Evolutionary conservation across 2,329 filamentous ascomycete genomes (phyloP).

Genomic region (Sporothrix pallida): DNA sequence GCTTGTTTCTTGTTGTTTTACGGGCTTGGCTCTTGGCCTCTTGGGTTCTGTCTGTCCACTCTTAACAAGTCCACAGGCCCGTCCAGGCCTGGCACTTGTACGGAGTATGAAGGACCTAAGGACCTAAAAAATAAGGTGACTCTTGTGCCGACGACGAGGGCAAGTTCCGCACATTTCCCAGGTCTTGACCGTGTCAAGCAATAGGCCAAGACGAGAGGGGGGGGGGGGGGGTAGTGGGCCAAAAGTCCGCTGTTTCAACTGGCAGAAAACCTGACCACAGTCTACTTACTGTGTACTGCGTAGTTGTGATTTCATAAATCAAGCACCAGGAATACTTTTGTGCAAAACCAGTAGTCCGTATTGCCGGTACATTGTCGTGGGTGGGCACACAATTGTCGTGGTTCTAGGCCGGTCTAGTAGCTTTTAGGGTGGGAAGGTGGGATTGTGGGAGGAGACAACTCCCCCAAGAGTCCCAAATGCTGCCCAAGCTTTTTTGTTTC

Average conservation of each 20-base stretch:
- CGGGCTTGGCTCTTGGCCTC: background rate
- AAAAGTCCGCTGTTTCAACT: too few species aligned
- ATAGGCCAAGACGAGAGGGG: too few species aligned
- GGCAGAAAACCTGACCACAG: too few species aligned
- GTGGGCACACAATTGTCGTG: background rate
- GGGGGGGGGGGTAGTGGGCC: too few species aligned
- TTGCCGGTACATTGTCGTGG: background rate
- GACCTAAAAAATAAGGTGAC: background rate
- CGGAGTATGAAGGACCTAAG: background rate
- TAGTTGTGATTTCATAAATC: too few species aligned
- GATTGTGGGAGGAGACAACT: background rate
- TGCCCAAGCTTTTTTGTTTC: slow-evolving; percentile 15
- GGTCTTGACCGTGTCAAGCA: too few species aligned
- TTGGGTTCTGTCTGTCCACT: background rate
- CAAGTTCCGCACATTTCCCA: too few species aligned
- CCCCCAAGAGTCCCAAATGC: background rate
- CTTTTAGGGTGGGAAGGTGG: background rate
- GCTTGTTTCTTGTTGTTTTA: background rate
- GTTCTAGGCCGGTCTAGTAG: background rate
- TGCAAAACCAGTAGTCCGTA: too few species aligned
- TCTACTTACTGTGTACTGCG: too few species aligned
- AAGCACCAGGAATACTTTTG: too few species aligned
- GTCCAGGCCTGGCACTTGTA: slow-evolving; percentile 13
- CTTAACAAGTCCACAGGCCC: background rate
- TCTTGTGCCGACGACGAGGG: too few species aligned